Evolutionary conservation across 345 rosid genomes (phyloP), one percentile per base, ranked within the genome.

Genomic region (Sisymbrium irio): DNA sequence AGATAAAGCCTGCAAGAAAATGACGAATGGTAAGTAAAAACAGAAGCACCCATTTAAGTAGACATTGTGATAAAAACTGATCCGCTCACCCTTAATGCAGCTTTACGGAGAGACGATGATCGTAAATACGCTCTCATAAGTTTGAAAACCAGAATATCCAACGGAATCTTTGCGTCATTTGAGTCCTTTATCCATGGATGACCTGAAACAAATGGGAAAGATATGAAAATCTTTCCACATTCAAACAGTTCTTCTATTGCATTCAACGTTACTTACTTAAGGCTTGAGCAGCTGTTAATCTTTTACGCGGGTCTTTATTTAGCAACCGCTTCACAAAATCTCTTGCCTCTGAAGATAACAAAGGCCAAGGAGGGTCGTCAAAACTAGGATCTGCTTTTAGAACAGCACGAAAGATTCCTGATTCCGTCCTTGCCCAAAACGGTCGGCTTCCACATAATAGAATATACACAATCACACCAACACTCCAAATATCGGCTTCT

Each of bases 231-330:
- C n/a, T 56, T 20, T 11, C 5, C 50, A 18, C 74, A 59, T 56
- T 18, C 50, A 27, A 18, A 28, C 33, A 46, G 7, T 9, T 9
- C 41, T 9, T 20, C 46, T 42, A 33, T 22, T 22, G 74, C 60
- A 18, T 64, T 58, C 3, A 36, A 71, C 56, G 20, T 22, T 51
- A 80, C 97, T 86, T 74, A 95, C 99, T 74, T 80, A 95, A 77
- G 67, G 97, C 99, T 83, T 92, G 99, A 55, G 96, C 92, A 79
- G 99, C 99, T 44, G 97, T 86, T 88, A 92, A 72, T 88, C 99
- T 82, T 85, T 83, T 95, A 62, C 99, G 86, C 0, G 99, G 97
- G 68, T 95, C 99, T 83, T 95, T 95, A 78, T 88, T 89, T 59
- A 95, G 80, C 37, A 92, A 68, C 39, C 91, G 86, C 66, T 88